These are phyloP conservation scores for Aspergillus tamarii DNA, from an alignment of 2,329 filamentous ascomycete genomes.

Conservation along the genomic window DNA sequence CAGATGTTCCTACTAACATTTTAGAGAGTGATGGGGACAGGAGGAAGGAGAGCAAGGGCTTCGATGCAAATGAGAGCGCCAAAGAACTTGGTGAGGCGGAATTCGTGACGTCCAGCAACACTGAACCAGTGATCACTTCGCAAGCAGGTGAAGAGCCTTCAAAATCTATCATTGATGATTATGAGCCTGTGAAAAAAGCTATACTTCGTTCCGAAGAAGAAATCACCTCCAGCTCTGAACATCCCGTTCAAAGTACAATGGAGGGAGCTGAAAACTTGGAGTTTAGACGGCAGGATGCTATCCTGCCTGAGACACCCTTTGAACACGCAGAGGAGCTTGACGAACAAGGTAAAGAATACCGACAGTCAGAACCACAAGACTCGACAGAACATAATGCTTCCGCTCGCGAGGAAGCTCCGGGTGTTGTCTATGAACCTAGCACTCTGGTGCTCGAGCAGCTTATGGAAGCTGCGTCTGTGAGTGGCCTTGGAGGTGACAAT, in stretches of 20 bases:
- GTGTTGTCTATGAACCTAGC: not conserved
- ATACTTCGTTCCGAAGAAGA: slow-evolving; percentile 3
- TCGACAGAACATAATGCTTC: not conserved
- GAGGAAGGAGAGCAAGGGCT: slow-evolving; percentile 22
- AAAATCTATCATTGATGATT: not conserved
- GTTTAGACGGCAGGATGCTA: not conserved
- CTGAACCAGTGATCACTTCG: not conserved
- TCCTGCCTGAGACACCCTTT: not conserved
- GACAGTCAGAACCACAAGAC: not conserved
- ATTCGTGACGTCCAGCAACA: not conserved
- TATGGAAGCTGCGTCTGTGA: not conserved
- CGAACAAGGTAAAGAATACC: slow-evolving; percentile 2
- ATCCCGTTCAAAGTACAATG: slow-evolving; percentile 2
- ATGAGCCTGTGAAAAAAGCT: not conserved
- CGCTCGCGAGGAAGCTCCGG: not conserved
- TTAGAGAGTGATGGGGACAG: slow-evolving; percentile 34
- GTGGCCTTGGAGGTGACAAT: no score
- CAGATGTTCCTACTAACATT: slow-evolving; percentile 23
- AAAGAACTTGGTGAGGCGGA: slow-evolving; percentile 6
- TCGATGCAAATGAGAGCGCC: slow-evolving; percentile 11
- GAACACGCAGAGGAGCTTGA: not conserved
- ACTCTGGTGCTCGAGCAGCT: not conserved
- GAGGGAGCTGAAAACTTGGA: not conserved
- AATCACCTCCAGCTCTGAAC: not conserved
- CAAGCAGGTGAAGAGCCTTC: not conserved